phyloP scores from a whole-genome alignment of 2,329 filamentous ascomycete species.

The Aspergillus ibericus region DNA sequence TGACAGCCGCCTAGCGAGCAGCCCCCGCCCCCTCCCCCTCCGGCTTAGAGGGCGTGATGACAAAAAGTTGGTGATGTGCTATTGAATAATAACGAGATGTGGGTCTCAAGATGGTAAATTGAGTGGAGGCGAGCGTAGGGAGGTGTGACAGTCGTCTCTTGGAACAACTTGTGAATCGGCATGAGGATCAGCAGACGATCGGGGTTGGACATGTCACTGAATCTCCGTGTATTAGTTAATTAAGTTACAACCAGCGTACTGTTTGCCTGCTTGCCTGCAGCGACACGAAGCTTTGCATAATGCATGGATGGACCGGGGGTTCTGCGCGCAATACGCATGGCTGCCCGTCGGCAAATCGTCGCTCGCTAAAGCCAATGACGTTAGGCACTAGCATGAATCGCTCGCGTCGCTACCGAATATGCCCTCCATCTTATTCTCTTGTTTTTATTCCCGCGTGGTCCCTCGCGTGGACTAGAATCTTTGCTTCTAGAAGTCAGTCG shows the following conservation, averaged over 20 bases:
- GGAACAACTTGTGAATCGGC: background rate
- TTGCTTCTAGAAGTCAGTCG: too few species aligned
- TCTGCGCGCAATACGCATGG: background rate
- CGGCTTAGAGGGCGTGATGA: conserved; percentile 26
- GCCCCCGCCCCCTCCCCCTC: conserved; percentile 63
- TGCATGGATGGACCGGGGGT: background rate
- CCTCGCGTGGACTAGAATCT: too few species aligned
- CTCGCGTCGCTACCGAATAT: background rate
- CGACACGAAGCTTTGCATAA: background rate
- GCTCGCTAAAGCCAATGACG: background rate
- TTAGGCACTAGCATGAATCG: background rate
- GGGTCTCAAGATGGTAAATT: conserved; percentile 2
- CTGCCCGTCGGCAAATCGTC: background rate
- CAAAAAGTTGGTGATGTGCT: background rate
- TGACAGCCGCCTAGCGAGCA: conserved; percentile 53
- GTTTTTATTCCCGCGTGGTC: too few species aligned
- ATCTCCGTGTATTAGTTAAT: background rate
- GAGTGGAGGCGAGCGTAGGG: background rate
- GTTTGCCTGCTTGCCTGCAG: background rate
- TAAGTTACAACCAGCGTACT: background rate
- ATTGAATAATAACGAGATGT: background rate
- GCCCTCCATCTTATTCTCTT: background rate
- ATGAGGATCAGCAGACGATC: background rate
- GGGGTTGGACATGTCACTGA: background rate
- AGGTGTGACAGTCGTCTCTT: background rate